Conservation (phyloP, 495 filamentous ascomycete species). For the Penicillium crystallinum region DNA sequence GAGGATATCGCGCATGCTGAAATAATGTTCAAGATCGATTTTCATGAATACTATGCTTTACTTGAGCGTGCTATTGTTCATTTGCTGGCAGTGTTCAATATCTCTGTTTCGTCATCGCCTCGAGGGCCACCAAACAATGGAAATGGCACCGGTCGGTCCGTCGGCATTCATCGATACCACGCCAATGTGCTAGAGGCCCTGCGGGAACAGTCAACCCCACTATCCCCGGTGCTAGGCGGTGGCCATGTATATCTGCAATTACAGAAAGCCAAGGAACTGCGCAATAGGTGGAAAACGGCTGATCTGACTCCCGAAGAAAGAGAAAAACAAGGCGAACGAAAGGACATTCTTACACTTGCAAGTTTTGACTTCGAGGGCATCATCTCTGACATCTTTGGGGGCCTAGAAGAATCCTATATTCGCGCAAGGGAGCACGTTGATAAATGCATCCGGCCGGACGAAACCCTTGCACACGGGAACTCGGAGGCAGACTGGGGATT, state of each 20-base stretch:
- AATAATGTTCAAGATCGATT: slow-evolving; percentile 67
- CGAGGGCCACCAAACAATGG: not conserved
- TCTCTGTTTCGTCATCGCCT: slow-evolving; percentile 32
- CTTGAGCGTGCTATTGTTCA: slow-evolving; percentile 61
- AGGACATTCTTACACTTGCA: slow-evolving; percentile 32
- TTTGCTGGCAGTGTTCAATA: slow-evolving; percentile 52
- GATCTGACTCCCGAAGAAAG: slow-evolving; percentile 37
- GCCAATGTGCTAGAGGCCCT: slow-evolving; percentile 58
- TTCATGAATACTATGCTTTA: slow-evolving; percentile 64
- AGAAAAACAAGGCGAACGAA: slow-evolving; percentile 14
- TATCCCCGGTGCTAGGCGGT: slow-evolving; percentile 45
- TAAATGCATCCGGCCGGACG: slow-evolving; percentile 7
- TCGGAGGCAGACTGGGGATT: slow-evolving; percentile 50
- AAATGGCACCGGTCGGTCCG: slow-evolving; percentile 7
- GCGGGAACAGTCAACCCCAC: slow-evolving; percentile 42
- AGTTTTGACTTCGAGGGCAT: slow-evolving; percentile 54
- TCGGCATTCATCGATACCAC: slow-evolving; percentile 51
- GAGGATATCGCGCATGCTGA: slow-evolving; percentile 38
- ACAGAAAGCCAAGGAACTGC: slow-evolving; percentile 55
- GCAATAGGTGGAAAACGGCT: slow-evolving; percentile 64
- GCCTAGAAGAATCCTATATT: slow-evolving; percentile 31
- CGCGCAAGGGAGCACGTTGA: slow-evolving; percentile 27
- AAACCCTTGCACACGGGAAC: slow-evolving; percentile 8
- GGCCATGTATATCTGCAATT: slow-evolving; percentile 45
- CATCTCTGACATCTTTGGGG: slow-evolving; percentile 36